Percentiles rank a stretch among this genome's conserved stretches.
These are phyloP conservation scores for Coleophoma cylindrospora DNA, from an alignment of 2,329 filamentous ascomycete species.

Conservation along the genomic window DNA sequence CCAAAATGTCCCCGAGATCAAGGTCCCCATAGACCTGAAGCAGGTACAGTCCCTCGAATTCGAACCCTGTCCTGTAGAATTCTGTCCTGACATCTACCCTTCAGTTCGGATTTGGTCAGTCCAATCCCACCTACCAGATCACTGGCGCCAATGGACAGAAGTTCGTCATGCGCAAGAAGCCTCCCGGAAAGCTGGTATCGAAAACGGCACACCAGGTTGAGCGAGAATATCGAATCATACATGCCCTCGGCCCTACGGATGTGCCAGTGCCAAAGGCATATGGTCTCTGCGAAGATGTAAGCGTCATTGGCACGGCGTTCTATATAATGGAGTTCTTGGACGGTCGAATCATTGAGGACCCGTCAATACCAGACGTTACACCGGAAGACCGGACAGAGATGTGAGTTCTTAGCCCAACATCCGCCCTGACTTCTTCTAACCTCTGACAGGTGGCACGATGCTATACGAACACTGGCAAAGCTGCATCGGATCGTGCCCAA, in stretches of 20 bases:
- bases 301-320: constrained; percentile 82
- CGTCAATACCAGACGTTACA: constrained; percentile 68
- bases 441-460: constrained; percentile 64
- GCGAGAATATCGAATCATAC: constrained; percentile 87
- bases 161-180: constrained; percentile 96
- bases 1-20: constrained; percentile 75
- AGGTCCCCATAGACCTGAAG: constrained; percentile 79
- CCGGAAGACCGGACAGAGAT: constrained; percentile 67
- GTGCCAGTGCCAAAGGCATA: constrained; percentile 83
- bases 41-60: constrained; percentile 53
- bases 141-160: constrained; percentile 64
- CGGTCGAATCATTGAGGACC: constrained; percentile 89
- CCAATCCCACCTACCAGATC: constrained; percentile 93
- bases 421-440: constrained; percentile 2
- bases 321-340: constrained; percentile 97
- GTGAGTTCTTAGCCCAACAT: constrained; percentile 32
- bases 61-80: neutral
- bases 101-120: constrained; percentile 95
- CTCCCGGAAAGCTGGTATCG: constrained; percentile 87
- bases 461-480: constrained; percentile 75
- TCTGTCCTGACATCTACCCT: constrained; percentile 2
- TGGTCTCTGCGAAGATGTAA: constrained; percentile 78
- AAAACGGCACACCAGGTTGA: constrained; percentile 96
- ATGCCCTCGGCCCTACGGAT: constrained; percentile 72
- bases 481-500: constrained; percentile 72